Evolutionary conservation across 495 filamentous ascomycete species (phyloP).

Genomic region (Penicillium coprophilum): DNA sequence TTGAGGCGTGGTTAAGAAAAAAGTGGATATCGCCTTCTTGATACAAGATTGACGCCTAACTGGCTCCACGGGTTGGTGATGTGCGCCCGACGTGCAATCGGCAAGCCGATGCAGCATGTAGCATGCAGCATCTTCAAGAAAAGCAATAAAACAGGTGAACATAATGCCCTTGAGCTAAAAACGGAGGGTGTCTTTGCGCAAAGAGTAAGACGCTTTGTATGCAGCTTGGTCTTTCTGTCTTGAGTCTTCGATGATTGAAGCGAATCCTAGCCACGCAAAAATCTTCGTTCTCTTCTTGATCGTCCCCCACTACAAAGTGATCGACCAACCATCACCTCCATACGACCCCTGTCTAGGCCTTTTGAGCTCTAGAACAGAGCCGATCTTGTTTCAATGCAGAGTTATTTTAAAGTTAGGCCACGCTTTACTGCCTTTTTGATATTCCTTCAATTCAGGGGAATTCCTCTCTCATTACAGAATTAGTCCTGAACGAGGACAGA

Average conservation of each 20-base stretch:
- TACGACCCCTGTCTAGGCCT: conserved; percentile 2
- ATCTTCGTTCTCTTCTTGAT: conserved; percentile 1
- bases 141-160: not conserved
- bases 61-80: conserved; percentile 2
- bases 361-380: conserved; percentile 15
- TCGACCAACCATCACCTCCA: conserved; percentile 10
- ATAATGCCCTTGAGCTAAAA: not conserved
- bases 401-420: not conserved
- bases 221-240: not conserved
- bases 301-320: conserved; percentile 10
- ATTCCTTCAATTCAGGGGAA: not conserved
- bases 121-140: not conserved
- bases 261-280: not conserved
- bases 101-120: conserved; percentile 8
- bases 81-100: conserved; percentile 11
- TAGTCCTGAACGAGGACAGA: not conserved
- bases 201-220: not conserved
- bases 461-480: not conserved
- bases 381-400: not conserved
- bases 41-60: conserved; percentile 10
- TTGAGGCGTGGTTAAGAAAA: not conserved
- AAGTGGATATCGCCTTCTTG: not conserved
- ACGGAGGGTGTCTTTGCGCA: not conserved
- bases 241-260: not conserved
- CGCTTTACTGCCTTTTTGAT: not conserved